Evolutionary conservation across 2,329 filamentous ascomycete species (phyloP), one percentile per base, ranked within the genome.

Genomic region (Amphichorda felina): DNA sequence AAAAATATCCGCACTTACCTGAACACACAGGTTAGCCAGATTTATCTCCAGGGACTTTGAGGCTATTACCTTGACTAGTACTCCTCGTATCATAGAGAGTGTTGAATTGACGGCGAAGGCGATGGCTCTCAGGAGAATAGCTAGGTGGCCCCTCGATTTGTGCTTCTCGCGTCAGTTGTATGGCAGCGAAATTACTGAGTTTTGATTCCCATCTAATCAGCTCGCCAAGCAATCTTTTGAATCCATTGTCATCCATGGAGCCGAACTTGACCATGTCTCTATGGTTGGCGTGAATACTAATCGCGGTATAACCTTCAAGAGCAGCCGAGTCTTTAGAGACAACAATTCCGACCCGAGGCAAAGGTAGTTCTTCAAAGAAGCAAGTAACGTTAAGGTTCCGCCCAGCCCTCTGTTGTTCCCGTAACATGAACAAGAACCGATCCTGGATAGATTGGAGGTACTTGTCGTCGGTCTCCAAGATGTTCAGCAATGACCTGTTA

Each of bases 301-400:
- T 37, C 2, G 44, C 16, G 17, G 36, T 44, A 33, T 53, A 52
- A 8, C 49, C 50, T 16, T 47, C 47, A 8, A 59, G 19, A 5
- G 41, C 50, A 2, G 53, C 53, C 2, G 52, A 59, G 2, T 49
- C 39, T 31, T 48, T 53, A 3, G 49, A 42, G 4, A 56, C 47
- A 5, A 55, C 44, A 28, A 35, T 37, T 8, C 48, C 47, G 27
- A 49, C 24, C 3, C 13, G 34, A 11, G 41, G 36, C 14, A 54
- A 14, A 7, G 51, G 49, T 10, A 57, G 41, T 38, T 58, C 53
- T 43, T 60, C 55, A 22, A 48, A 55, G 41, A 60, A 60, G 39
- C 55, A 55, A 8, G 46, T 48, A 13, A 57, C 41, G 25, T 54
- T 41, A 8, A 54, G 33, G 13, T 22, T 24, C 8, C 41, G 31